Percentiles rank a stretch among this genome's conserved stretches.
These are phyloP conservation scores for Salix exigua DNA, from an alignment of 345 rosid species.

Conservation along the genomic window DNA sequence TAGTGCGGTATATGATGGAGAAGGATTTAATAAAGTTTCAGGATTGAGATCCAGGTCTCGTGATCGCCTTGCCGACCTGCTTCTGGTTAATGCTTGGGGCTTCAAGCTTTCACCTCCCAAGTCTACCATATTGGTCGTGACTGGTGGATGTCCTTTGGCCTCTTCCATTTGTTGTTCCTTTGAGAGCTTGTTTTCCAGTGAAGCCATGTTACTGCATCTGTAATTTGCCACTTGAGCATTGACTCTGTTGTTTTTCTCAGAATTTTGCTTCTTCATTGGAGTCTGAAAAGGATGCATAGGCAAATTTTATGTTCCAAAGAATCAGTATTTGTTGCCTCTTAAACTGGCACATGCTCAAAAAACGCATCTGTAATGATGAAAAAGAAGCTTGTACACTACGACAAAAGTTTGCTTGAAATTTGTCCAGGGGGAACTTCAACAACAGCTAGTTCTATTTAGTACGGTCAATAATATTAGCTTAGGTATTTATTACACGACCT, in stretches of 20 bases:
- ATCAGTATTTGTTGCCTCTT: neutral
- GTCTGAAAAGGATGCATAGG: constrained; percentile 1
- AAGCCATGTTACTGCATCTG: constrained; percentile 22
- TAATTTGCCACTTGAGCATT: constrained; percentile 26
- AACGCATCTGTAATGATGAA: neutral
- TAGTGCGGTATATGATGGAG: constrained; percentile 60
- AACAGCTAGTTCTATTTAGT: too few species aligned
- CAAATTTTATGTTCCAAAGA: neutral
- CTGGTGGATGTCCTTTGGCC: constrained; percentile 25
- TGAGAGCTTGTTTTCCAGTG: constrained; percentile 17
- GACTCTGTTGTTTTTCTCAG: constrained; percentile 26
- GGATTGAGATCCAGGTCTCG: constrained; percentile 69
- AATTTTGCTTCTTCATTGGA: constrained; percentile 34
- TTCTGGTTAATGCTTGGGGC: constrained; percentile 54
- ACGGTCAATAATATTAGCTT: too few species aligned
- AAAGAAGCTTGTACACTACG: neutral
- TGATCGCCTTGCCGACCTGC: constrained; percentile 70
- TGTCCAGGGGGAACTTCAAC: too few species aligned
- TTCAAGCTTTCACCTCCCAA: constrained; percentile 33
- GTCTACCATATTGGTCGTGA: neutral
- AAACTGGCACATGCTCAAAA: neutral
- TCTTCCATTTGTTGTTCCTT: constrained; percentile 38
- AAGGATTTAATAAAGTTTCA: constrained; percentile 41
- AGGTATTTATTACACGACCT: neutral
- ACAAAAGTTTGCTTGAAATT: too few species aligned